These are phyloP conservation scores for Aspergillus pseudoglaucus DNA, from an alignment of 2,329 filamentous ascomycete species.

Conservation along the genomic window DNA sequence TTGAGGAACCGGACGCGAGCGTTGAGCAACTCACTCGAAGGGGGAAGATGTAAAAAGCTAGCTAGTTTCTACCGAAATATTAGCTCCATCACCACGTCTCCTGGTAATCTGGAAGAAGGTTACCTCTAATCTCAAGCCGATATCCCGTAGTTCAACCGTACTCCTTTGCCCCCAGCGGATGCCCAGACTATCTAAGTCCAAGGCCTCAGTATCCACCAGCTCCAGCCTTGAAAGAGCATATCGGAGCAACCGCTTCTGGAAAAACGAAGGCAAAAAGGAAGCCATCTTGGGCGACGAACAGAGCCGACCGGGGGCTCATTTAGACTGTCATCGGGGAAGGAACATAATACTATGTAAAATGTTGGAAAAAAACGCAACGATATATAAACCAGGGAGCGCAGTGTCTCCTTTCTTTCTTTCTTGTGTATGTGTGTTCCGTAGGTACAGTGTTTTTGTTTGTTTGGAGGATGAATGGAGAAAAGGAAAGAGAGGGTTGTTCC, in stretches of 20 bases:
- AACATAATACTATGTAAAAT: conserved; percentile 12
- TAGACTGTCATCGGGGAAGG: conserved; percentile 20
- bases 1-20: conserved; percentile 71
- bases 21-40: conserved; percentile 62
- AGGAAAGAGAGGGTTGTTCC: not conserved
- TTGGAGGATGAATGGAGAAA: not conserved
- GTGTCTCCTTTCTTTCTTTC: not conserved
- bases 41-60: conserved; percentile 65
- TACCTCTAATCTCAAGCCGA: conserved; percentile 73
- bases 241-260: conserved; percentile 82
- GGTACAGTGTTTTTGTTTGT: not conserved
- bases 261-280: conserved; percentile 65
- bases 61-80: conserved; percentile 63
- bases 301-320: conserved; percentile 27
- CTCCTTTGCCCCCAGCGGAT: conserved; percentile 75
- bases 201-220: conserved; percentile 76
- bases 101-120: not conserved
- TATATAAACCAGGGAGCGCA: not conserved
- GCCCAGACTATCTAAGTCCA: conserved; percentile 81
- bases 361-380: not conserved
- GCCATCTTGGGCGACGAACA: conserved; percentile 50
- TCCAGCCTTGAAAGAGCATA: conserved; percentile 80
- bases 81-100: conserved; percentile 12
- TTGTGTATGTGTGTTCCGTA: not conserved
- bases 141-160: conserved; percentile 78